These are phyloP conservation scores for Phytophthora pluvialis DNA, from an alignment of 352 stramenopile genomes.

Conservation along the genomic window DNA sequence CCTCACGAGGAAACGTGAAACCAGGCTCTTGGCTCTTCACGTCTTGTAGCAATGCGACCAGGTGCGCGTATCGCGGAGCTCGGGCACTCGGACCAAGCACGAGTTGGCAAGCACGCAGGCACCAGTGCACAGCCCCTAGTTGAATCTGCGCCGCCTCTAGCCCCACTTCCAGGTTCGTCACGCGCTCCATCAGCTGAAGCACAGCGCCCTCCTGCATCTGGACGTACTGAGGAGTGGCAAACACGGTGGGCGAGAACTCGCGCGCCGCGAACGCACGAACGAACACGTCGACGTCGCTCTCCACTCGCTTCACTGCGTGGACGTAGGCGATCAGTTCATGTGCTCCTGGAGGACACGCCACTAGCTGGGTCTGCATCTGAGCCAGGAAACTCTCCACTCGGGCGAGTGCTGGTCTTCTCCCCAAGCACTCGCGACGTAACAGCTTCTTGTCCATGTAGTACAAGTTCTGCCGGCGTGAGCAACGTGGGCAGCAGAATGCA, in stretches of 20 bases:
- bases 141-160: slow-evolving; percentile 58
- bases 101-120: slow-evolving; percentile 69
- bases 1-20: slow-evolving; percentile 64
- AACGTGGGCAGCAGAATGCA: slow-evolving; percentile 76
- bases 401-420: slow-evolving; percentile 54
- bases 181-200: slow-evolving; percentile 60
- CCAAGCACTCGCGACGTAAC: slow-evolving; percentile 48
- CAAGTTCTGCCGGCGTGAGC: slow-evolving; percentile 66
- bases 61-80: slow-evolving; percentile 69
- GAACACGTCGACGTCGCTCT: slow-evolving; percentile 46
- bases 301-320: slow-evolving; percentile 47
- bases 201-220: slow-evolving; percentile 28
- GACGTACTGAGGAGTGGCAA: slow-evolving; percentile 50
- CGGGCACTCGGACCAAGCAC: slow-evolving; percentile 52
- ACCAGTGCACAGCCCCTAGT: slow-evolving; percentile 81
- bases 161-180: slow-evolving; percentile 65
- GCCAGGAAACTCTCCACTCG: slow-evolving; percentile 61
- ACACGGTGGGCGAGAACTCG: slow-evolving; percentile 59
- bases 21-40: slow-evolving; percentile 42
- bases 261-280: slow-evolving; percentile 46
- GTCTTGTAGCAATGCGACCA: slow-evolving; percentile 73
- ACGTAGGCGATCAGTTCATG: slow-evolving; percentile 64
- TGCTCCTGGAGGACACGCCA: slow-evolving; percentile 61
- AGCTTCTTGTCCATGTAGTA: slow-evolving; percentile 76
- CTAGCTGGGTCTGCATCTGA: slow-evolving; percentile 59